Conservation (phyloP, 179 eudicot species). For the Spergularia azorica region DNA sequence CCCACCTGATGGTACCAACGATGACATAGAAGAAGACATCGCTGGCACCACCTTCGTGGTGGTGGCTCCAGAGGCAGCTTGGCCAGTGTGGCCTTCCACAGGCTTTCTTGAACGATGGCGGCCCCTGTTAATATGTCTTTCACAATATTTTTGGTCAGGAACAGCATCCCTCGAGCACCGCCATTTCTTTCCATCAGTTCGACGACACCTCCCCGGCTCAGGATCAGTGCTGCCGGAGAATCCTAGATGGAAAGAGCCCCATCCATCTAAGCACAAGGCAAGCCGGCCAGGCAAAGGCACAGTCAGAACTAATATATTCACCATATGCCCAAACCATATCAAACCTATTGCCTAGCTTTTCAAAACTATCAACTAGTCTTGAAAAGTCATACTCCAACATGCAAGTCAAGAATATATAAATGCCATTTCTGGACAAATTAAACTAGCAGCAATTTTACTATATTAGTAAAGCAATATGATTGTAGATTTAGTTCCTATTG, state of each 20-base stretch:
- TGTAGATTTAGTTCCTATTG: not conserved
- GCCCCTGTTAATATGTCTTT: constrained; percentile 93
- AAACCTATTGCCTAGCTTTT: not conserved
- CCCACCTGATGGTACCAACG: constrained; percentile 41
- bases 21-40: constrained; percentile 40
- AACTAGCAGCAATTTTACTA: not conserved
- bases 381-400: not conserved
- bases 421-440: not conserved
- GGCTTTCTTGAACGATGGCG: constrained; percentile 99
- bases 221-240: constrained; percentile 82
- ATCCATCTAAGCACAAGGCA: constrained; percentile 59
- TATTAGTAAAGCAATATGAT: not conserved
- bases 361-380: not conserved
- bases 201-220: constrained; percentile 95
- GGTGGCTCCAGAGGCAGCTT: constrained; percentile 60
- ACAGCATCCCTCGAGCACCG: constrained; percentile 96
- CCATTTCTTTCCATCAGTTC: constrained; percentile 99
- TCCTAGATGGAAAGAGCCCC: constrained; percentile 86
- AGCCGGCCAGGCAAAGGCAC: constrained; percentile 5
- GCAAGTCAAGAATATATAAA: not conserved
- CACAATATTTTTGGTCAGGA: constrained; percentile 90
- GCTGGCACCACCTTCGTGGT: constrained; percentile 39
- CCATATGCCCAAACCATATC: not conserved
- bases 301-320: constrained; percentile 5
- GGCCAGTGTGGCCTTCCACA: constrained; percentile 96